Evolutionary conservation across 306 rosid species (phyloP).

Genomic region (Dryas alaskensis): DNA sequence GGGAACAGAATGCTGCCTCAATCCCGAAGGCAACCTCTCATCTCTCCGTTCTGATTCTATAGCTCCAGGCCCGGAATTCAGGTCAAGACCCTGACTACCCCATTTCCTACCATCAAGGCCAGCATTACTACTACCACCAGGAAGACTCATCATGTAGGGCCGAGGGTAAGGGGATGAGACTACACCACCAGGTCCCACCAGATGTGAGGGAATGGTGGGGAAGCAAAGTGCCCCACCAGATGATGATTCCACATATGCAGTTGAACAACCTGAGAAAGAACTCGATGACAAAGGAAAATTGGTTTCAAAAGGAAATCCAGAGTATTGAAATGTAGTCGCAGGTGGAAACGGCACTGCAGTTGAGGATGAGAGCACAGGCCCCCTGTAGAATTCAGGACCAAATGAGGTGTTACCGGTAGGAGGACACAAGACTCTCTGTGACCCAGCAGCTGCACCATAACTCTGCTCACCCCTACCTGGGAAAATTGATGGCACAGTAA

Average conservation of each 20-base stretch:
- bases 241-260: constrained; percentile 78
- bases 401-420: constrained; percentile 56
- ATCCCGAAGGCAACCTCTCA: constrained; percentile 59
- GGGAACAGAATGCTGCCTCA: constrained; percentile 67
- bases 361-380: constrained; percentile 71
- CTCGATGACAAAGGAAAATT: constrained; percentile 70
- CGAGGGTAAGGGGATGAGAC: constrained; percentile 63
- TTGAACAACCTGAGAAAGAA: constrained; percentile 72
- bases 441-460: constrained; percentile 57
- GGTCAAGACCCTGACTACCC: constrained; percentile 90
- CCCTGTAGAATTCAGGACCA: constrained; percentile 73
- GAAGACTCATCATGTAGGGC: constrained; percentile 73
- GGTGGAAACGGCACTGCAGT: constrained; percentile 83
- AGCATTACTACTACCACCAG: constrained; percentile 65
- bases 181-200: constrained; percentile 71
- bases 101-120: constrained; percentile 80
- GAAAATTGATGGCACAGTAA: constrained; percentile 64
- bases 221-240: constrained; percentile 69
- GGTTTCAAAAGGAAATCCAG: constrained; percentile 86
- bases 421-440: constrained; percentile 75
- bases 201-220: constrained; percentile 74
- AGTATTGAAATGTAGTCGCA: constrained; percentile 62
- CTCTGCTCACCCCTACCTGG: constrained; percentile 84
- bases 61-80: constrained; percentile 82
- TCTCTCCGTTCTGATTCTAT: constrained; percentile 64